Evolutionary conservation across 441 rosid genomes (phyloP).

Genomic region (Euphorbia corollata): DNA sequence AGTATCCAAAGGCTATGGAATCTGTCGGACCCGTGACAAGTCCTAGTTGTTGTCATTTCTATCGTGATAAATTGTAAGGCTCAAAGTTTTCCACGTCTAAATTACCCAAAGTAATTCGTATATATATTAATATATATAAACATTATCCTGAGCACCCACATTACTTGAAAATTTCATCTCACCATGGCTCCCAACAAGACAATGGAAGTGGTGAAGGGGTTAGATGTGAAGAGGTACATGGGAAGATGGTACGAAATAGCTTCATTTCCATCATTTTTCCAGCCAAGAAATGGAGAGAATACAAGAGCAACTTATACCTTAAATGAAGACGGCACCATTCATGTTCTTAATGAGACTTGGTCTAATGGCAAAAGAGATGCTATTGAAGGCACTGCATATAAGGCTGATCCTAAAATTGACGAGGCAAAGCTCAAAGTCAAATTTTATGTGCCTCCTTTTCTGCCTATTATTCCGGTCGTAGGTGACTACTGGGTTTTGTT

Average conservation of each 20-base stretch:
- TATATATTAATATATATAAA: no score
- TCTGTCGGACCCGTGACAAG: no score
- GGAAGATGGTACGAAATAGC: slow-evolving; percentile 97
- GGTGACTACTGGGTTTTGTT: slow-evolving; percentile 82
- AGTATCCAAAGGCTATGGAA: no score
- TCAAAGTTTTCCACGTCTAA: no score
- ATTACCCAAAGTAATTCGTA: no score
- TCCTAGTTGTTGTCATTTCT: no score
- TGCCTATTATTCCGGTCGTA: slow-evolving; percentile 65
- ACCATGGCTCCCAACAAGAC: no score
- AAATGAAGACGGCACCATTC: slow-evolving; percentile 61
- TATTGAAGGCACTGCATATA: slow-evolving; percentile 70
- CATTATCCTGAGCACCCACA: no score
- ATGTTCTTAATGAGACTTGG: slow-evolving; percentile 86
- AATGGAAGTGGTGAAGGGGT: slow-evolving; percentile 69
- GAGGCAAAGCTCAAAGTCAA: slow-evolving; percentile 92
- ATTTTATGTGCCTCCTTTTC: slow-evolving; percentile 79
- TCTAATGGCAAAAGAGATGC: slow-evolving; percentile 48
- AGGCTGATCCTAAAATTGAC: slow-evolving; percentile 62
- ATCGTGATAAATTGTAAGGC: no score
- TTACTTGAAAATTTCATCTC: no score
- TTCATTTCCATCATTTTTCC: slow-evolving; percentile 67
- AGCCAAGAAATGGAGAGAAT: slow-evolving; percentile 66
- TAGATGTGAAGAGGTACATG: slow-evolving; percentile 72
- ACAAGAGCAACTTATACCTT: slow-evolving; percentile 76